Conservation (phyloP, 352 stramenopile genomes). For the Phytopythium montanum region DNA sequence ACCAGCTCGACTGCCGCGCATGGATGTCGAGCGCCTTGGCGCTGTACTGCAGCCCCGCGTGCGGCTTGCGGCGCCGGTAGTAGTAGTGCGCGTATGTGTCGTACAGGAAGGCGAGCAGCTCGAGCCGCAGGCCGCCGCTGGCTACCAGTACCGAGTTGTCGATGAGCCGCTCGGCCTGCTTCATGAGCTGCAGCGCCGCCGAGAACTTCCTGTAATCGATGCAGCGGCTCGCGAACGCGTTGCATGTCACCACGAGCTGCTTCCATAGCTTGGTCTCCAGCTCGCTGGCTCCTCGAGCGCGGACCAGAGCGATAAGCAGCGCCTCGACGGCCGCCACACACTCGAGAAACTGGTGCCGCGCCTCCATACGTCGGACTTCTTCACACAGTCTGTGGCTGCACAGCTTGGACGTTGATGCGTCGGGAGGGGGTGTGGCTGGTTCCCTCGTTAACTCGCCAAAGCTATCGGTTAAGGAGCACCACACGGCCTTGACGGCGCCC, state of each 20-base stretch:
- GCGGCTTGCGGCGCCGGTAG: slow-evolving; percentile 75
- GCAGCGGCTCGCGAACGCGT: slow-evolving; percentile 82
- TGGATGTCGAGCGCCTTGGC: slow-evolving; percentile 85
- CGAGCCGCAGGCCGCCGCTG: slow-evolving; percentile 34
- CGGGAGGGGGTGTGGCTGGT: background rate
- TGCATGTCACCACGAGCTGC: slow-evolving; percentile 89
- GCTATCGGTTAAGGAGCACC: slow-evolving; percentile 63
- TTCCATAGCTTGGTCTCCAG: slow-evolving; percentile 82
- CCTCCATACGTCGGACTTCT: slow-evolving; percentile 77
- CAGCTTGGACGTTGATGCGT: slow-evolving; percentile 12
- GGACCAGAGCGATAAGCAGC: slow-evolving; percentile 66
- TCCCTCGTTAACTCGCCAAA: slow-evolving; percentile 25
- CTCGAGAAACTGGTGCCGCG: slow-evolving; percentile 69
- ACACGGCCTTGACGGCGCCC: slow-evolving; percentile 77
- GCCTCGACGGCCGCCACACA: slow-evolving; percentile 81
- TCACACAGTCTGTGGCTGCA: slow-evolving; percentile 68
- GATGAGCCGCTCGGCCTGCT: slow-evolving; percentile 73
- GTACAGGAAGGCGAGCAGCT: slow-evolving; percentile 81
- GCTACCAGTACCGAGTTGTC: slow-evolving; percentile 76
- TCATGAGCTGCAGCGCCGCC: slow-evolving; percentile 77
- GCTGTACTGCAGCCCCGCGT: slow-evolving; percentile 83
- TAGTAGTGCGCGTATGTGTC: slow-evolving; percentile 92
- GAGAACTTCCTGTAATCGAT: slow-evolving; percentile 84
- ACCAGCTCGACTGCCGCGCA: slow-evolving; percentile 61
- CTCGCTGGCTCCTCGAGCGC: slow-evolving; percentile 42